Base-by-base conservation (phyloP, 2,329 filamentous ascomycete species). In the Talaromyces sp. region DNA sequence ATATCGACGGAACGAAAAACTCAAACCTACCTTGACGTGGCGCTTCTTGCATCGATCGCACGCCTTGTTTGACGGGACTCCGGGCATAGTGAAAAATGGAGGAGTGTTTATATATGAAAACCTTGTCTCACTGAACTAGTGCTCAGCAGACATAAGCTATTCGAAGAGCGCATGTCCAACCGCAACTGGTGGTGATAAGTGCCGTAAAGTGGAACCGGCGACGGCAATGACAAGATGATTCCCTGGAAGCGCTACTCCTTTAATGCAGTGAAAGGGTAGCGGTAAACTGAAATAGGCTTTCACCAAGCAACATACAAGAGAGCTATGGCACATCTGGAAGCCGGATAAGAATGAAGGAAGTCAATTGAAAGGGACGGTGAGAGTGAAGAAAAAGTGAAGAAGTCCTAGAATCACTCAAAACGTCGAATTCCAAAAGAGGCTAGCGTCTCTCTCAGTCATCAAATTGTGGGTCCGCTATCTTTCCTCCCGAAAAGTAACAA, bases 41-140 rank as follows among this genome's bases (percentile, higher is more conserved):
- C 73, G 71, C 66, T 77, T 78, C 62, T 78, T 78, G 70, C 76
- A 78, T 68, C 76, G 72, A 67, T 78, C 75, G 61, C 76, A 78
- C 35, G 75, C 74, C 65, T 76, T 78, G 65, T 78, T 78, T 5
- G 76, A 78, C 8, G 76, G 76, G 41, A 78, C 76, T 22, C 76
- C 76, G 15, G 76, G 76, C 76, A 78, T 78, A 39, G 59, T 70
- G 47, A 15, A 17, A 33, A 49, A 45, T n/a, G 17, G 7, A 7
- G 19, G n/a, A 19, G 13, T 8, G 8, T 10, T 11, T 35, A 31
- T 47, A 13, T 10, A 27, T 43, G 3, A 31, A 17, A 43, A 43
- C 8, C 15, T 17, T 3, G 37, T 10, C 49, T 17, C 6, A 33
- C 11, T 1, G 0, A 52, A 19, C 27, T 54, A 33, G 2, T 19